phyloP scores from a whole-genome alignment of 495 filamentous ascomycete genomes.

The Penicillium crystallinum region DNA sequence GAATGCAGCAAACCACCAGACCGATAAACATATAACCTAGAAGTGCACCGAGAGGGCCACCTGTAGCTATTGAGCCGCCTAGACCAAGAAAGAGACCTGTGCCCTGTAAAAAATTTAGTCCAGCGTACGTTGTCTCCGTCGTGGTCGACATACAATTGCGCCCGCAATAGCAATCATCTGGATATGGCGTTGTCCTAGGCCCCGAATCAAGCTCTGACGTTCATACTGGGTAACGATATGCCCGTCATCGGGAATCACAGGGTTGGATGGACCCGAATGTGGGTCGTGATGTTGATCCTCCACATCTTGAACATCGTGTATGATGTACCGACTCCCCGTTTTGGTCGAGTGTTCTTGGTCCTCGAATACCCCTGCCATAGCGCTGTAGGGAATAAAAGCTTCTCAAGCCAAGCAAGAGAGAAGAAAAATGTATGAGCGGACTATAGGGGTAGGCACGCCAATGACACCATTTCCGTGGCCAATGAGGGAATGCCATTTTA shows the following conservation, averaged over 20 bases:
- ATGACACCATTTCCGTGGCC: constrained; percentile 20
- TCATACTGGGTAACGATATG: constrained; percentile 23
- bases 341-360: constrained; percentile 6
- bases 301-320: constrained; percentile 20
- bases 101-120: constrained; percentile 27
- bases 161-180: constrained; percentile 58
- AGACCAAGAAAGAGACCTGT: constrained; percentile 61
- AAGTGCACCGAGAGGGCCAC: constrained; percentile 57
- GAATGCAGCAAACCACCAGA: constrained; percentile 35
- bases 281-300: constrained; percentile 11
- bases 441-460: not conserved
- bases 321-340: constrained; percentile 7
- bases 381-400: not conserved
- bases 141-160: constrained; percentile 39
- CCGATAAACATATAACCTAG: constrained; percentile 44
- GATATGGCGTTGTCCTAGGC: constrained; percentile 44
- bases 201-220: constrained; percentile 25
- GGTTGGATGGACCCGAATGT: not conserved
- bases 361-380: constrained; percentile 11
- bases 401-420: no score
- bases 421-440: no score
- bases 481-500: constrained; percentile 10
- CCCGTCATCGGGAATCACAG: constrained; percentile 7
- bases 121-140: not conserved
- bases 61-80: constrained; percentile 51